Percentiles rank a stretch among this genome's conserved stretches.
Evolutionary conservation across 495 filamentous ascomycete genomes (phyloP).

Genomic region (Lichina pygmaea): DNA sequence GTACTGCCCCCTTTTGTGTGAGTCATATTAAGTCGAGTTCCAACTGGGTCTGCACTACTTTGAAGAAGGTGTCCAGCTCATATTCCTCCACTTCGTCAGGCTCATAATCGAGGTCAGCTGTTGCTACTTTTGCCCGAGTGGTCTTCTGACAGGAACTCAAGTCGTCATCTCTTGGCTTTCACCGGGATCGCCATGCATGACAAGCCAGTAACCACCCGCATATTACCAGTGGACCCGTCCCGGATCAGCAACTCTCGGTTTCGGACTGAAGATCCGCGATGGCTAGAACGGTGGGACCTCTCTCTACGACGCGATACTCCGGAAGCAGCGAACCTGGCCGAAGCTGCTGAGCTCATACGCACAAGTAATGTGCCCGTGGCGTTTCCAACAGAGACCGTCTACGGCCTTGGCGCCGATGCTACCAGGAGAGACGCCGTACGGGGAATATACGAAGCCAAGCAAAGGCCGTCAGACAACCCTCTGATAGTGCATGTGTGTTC

Average conservation of each 20-base stretch:
- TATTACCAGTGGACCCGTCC: not conserved
- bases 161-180: too few relatives aligned
- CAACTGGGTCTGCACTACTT: too few relatives aligned
- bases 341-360: constrained; percentile 33
- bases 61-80: too few relatives aligned
- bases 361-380: constrained; percentile 50
- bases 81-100: too few relatives aligned
- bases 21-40: too few relatives aligned
- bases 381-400: constrained; percentile 96
- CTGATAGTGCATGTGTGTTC: constrained; percentile 82
- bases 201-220: not conserved
- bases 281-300: constrained; percentile 1
- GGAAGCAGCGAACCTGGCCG: constrained; percentile 9
- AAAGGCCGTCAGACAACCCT: constrained; percentile 76
- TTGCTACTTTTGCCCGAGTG: too few relatives aligned
- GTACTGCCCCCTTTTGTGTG: too few relatives aligned
- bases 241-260: not conserved
- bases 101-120: too few relatives aligned
- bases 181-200: too few relatives aligned
- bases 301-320: constrained; percentile 1
- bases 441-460: constrained; percentile 78
- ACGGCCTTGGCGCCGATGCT: constrained; percentile 85
- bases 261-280: not conserved
- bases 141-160: too few relatives aligned
- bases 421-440: constrained; percentile 61